Evolutionary conservation across 345 rosid species (phyloP).

Genomic region (Eucalyptus coolabah): DNA sequence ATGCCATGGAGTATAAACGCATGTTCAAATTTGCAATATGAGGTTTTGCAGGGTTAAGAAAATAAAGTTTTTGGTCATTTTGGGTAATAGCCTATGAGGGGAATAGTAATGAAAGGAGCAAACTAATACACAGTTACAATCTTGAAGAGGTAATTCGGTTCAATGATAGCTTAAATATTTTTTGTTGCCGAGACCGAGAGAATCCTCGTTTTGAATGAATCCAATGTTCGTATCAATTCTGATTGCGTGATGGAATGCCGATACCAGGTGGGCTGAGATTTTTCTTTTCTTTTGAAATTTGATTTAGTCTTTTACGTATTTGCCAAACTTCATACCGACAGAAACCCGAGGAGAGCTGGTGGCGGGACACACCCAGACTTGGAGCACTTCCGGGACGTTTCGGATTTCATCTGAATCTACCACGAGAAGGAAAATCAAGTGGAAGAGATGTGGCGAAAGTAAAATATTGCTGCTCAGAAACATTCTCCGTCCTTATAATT

Average conservation of each 20-base stretch:
- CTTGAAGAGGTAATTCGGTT: not conserved
- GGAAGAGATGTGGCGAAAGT: not conserved
- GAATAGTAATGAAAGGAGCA: not conserved
- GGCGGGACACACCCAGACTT: constrained; percentile 64
- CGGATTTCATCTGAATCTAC: constrained; percentile 32
- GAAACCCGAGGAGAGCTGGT: constrained; percentile 38
- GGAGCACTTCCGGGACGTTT: constrained; percentile 39
- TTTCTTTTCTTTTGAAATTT: not conserved
- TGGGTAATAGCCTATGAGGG: not conserved
- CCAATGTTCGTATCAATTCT: not conserved
- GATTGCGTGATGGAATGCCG: not conserved
- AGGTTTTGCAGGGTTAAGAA: not conserved
- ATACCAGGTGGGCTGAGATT: not conserved
- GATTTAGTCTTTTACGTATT: not conserved
- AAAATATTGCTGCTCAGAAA: not conserved
- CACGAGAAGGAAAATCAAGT: not conserved
- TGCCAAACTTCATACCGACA: constrained; percentile 1
- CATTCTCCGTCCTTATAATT: not conserved
- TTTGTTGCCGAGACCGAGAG: not conserved
- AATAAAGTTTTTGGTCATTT: not conserved
- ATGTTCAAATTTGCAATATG: not conserved
- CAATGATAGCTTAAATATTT: not conserved
- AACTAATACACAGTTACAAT: not conserved
- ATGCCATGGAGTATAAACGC: not conserved
- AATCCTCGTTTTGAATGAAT: not conserved